Percentiles rank a stretch among this genome's conserved stretches.
Evolutionary conservation across 2,329 filamentous ascomycete genomes (phyloP).

Genomic region (Rasamsonia emersonii): DNA sequence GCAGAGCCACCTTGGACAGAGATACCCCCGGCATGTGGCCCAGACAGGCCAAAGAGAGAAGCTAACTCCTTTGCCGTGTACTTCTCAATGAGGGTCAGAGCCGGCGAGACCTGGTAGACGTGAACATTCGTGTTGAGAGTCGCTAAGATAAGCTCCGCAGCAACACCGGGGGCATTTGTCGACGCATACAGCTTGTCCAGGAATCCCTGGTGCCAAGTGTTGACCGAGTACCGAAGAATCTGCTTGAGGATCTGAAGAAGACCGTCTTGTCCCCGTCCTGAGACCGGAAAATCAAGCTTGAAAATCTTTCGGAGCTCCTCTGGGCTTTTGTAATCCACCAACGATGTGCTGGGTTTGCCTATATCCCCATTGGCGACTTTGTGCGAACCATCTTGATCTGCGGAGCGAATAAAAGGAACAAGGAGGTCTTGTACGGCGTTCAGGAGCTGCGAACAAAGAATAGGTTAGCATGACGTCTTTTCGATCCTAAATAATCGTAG

Average conservation of each 20-base stretch:
- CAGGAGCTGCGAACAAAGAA: slow-evolving; percentile 21
- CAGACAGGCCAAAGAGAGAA: slow-evolving; percentile 64
- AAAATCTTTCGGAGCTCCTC: slow-evolving; percentile 50
- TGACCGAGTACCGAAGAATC: slow-evolving; percentile 78
- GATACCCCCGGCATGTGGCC: slow-evolving; percentile 61
- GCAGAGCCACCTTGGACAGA: slow-evolving; percentile 72
- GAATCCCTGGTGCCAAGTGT: slow-evolving; percentile 98
- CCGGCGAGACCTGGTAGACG: slow-evolving; percentile 89
- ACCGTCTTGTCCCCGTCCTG: slow-evolving; percentile 60
- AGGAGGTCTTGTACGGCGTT: slow-evolving; percentile 35
- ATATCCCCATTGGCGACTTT: slow-evolving; percentile 49
- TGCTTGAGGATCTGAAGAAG: slow-evolving; percentile 61
- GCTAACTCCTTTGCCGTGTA: slow-evolving; percentile 66
- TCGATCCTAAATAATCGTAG: background rate
- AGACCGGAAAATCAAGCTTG: slow-evolving; percentile 43
- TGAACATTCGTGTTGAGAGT: slow-evolving; percentile 90
- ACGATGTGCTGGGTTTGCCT: slow-evolving; percentile 48
- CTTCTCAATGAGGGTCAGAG: slow-evolving; percentile 81
- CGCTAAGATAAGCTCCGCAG: slow-evolving; percentile 74
- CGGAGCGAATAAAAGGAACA: slow-evolving; percentile 36
- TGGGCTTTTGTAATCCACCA: slow-evolving; percentile 57
- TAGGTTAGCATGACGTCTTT: slow-evolving; percentile 1
- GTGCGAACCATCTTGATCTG: slow-evolving; percentile 24
- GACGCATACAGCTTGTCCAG: slow-evolving; percentile 91
- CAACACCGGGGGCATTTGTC: slow-evolving; percentile 78